A percentile compares a stretch with the other conserved stretches of the same genome.
Evolutionary conservation across 345 rosid species (phyloP).

Genomic region (Lenwebbia sp.): DNA sequence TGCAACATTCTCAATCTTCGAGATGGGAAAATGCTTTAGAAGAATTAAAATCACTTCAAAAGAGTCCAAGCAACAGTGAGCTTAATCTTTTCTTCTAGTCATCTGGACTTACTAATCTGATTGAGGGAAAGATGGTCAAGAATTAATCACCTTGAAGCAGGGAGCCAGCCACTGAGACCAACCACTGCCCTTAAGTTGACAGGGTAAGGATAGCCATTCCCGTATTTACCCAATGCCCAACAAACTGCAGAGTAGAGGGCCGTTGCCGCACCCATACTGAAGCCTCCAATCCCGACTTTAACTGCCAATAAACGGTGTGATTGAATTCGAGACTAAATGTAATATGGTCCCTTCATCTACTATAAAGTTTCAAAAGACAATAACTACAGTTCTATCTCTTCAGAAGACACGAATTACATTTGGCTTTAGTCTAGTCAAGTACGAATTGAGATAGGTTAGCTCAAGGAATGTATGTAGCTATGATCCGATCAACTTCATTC

Average conservation of each 20-base stretch:
- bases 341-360: not conserved
- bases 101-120: not conserved
- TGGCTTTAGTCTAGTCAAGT: not conserved
- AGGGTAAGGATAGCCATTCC: slow-evolving; percentile 51
- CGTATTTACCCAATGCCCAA: slow-evolving; percentile 56
- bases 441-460: not conserved
- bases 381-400: not conserved
- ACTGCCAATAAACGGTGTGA: slow-evolving; percentile 24
- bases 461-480: not conserved
- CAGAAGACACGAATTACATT: not conserved
- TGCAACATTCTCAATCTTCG: not conserved
- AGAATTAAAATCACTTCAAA: not conserved
- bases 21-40: not conserved
- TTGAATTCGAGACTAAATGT: not conserved
- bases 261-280: slow-evolving; percentile 91
- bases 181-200: slow-evolving; percentile 48
- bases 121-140: not conserved
- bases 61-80: not conserved
- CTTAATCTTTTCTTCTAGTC: not conserved
- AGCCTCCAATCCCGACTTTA: slow-evolving; percentile 84
- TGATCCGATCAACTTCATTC: not conserved
- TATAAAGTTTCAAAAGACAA: not conserved
- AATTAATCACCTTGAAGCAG: slow-evolving; percentile 52
- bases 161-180: slow-evolving; percentile 89
- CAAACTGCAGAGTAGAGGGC: slow-evolving; percentile 85